A percentile compares a stretch with the other conserved stretches of the same genome.
Conservation (phyloP, 2,329 filamentous ascomycete genomes). For the Aspergillus sp. region DNA sequence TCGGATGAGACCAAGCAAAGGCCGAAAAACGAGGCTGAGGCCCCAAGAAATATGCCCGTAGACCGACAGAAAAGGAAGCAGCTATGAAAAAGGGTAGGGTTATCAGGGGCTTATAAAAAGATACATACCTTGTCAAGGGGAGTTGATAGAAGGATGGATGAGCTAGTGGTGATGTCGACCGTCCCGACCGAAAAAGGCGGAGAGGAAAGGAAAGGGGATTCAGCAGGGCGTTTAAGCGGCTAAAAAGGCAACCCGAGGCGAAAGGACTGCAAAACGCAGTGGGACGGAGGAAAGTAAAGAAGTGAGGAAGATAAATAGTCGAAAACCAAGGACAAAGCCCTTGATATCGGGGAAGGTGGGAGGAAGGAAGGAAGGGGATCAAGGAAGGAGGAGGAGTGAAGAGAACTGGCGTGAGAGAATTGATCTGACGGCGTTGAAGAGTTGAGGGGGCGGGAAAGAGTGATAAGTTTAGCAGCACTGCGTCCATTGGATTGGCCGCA, state of each 20-base stretch:
- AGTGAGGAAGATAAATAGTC: conserved; percentile 10
- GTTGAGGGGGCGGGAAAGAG: conserved; percentile 27
- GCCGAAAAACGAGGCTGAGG: not conserved
- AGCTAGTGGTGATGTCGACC: conserved; percentile 26
- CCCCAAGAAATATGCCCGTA: not conserved
- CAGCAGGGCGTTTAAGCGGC: conserved; percentile 17
- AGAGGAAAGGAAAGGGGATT: conserved; percentile 20
- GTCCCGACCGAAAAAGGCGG: conserved; percentile 25
- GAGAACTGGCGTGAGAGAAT: conserved; percentile 8
- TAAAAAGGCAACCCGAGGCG: conserved; percentile 1
- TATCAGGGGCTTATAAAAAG: conserved; percentile 1
- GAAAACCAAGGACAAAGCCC: conserved; percentile 19
- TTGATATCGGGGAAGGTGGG: conserved; percentile 21
- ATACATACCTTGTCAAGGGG: conserved; percentile 17
- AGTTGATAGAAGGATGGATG: conserved; percentile 16
- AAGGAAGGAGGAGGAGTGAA: conserved; percentile 14
- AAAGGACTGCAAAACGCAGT: conserved; percentile 6
- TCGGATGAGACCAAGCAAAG: conserved; percentile 18
- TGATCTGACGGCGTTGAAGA: conserved; percentile 9
- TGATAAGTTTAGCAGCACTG: conserved; percentile 11
- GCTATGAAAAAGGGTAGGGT: not conserved
- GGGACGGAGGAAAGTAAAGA: conserved; percentile 7
- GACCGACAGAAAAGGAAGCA: not conserved
- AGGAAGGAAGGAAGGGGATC: conserved; percentile 12
- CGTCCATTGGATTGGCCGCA: not conserved